Base-by-base conservation (phyloP, 306 rosid species). In the Begonia loranthoides region DNA sequence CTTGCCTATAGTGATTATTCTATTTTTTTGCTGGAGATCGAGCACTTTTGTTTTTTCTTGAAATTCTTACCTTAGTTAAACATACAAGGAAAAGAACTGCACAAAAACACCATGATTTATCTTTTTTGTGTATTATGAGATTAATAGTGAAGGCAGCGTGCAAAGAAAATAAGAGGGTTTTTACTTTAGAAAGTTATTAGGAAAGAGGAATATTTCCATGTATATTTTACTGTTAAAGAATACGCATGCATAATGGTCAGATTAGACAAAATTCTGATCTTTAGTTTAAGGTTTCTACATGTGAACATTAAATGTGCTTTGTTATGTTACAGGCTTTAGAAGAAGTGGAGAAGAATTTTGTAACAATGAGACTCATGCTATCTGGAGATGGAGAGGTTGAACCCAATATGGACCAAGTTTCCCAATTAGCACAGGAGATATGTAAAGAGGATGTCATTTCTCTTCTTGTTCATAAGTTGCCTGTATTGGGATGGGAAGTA, bases 401-500 rank as follows among this genome's bases (percentile, higher is more conserved):
- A 54, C 84, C 94, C 16, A 83, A 74, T 60, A 22, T 54, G 63
- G 95, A 90, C 43, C 99, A 90, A 64, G 79, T 74, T 71, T 70
- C 68, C 4, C 99, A 76, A 74, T 76, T 90, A 34, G 83, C 71
- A 12, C 72, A 71, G 38, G 99, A 90, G 66, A 70, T 90, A 19
- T 90, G 95, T 71, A 90, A 76, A 62, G 95, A 86, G 73, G 90
- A 76, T 65, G 79, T 78, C 54, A 68, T 92, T 59, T 56, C 76
- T 59, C 88, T 90, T 58, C 58, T 90, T 40, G 47, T 90, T 62
- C 92, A 90, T 73, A 82, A 82, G 74, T 62, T 90, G 51, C 78
- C 92, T 17, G 56, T 70, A 68, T 72, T 90, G 58, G 94, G 84
- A 78, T 90, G 99, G 99, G 95, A 86, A 78, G 99, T 90, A 76